Evolutionary conservation across 495 filamentous ascomycete species (phyloP).

Genomic region (Penicillium goetzii): DNA sequence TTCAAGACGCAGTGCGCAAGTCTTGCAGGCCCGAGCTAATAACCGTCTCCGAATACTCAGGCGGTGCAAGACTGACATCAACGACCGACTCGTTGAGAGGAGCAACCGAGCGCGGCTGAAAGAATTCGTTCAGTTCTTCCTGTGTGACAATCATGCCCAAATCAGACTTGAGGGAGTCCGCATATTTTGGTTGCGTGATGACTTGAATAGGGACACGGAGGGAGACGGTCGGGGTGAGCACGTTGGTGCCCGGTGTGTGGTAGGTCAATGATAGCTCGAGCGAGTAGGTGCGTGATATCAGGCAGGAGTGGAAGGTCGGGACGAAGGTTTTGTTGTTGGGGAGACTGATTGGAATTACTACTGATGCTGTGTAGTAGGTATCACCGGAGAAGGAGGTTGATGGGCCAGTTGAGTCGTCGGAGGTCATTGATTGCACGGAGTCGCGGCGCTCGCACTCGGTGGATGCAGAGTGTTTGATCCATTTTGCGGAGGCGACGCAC

Average conservation of each 20-base stretch:
- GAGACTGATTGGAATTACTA: constrained; percentile 75
- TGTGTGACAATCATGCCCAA: constrained; percentile 37
- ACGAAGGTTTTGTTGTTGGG: constrained; percentile 73
- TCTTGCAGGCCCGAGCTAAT: neutral
- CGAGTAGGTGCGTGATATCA: constrained; percentile 77
- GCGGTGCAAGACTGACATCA: constrained; percentile 24
- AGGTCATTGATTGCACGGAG: constrained; percentile 55
- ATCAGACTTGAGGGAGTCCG: constrained; percentile 25
- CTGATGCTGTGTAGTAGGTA: constrained; percentile 65
- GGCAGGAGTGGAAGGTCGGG: constrained; percentile 88
- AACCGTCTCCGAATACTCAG: constrained; percentile 27
- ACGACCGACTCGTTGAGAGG: constrained; percentile 21
- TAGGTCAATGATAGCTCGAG: constrained; percentile 70
- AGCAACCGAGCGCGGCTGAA: constrained; percentile 41
- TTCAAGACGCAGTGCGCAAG: constrained; percentile 4
- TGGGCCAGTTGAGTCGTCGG: constrained; percentile 38
- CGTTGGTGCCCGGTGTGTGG: constrained; percentile 58
- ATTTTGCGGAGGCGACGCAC: constrained; percentile 65
- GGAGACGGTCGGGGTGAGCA: constrained; percentile 58
- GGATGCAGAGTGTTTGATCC: constrained; percentile 58
- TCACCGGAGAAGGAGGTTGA: constrained; percentile 46
- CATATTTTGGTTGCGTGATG: constrained; percentile 35
- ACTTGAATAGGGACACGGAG: constrained; percentile 82
- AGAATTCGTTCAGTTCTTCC: constrained; percentile 46
- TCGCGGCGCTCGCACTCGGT: constrained; percentile 54